Evolutionary conservation across 108 stramenopile species (phyloP), one percentile per base, ranked within the genome.

Genomic region (Heterococcus sp.): DNA sequence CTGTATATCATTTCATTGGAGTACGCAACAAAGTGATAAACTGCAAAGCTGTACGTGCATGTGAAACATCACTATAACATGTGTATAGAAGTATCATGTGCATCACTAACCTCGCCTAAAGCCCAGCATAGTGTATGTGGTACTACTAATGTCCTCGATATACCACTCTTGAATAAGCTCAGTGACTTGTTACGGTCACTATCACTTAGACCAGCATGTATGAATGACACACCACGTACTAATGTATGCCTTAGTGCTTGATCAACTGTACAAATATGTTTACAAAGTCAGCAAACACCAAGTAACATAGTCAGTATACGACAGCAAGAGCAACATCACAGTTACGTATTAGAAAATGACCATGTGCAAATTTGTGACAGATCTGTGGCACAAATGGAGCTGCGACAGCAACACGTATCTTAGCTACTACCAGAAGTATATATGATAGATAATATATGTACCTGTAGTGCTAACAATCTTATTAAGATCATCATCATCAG

Each of bases 51-150:
- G n/a, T n/a, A n/a, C n/a, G n/a, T n/a, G n/a, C n/a, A n/a, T n/a
- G n/a, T n/a, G n/a, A n/a, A n/a, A n/a, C n/a, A n/a, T n/a, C n/a
- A n/a, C n/a, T n/a, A n/a, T n/a, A n/a, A n/a, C n/a, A n/a, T n/a
- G n/a, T n/a, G n/a, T n/a, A n/a, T n/a, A n/a, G n/a, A n/a, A n/a
- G n/a, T n/a, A n/a, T n/a, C n/a, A n/a, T n/a, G n/a, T n/a, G n/a
- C 46, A 58, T 58, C 46, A 58, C 46, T 14, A 14, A 58, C 46
- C 46, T 82, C 81, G 26, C 79, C 85, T 30, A 96, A 38, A 72
- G 90, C 90, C 96, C 96, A 97, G 74, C 93, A 95, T 37, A 95
- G 76, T 32, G 91, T 89, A 27, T 87, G 85, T 8, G 96, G 94
- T 39, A 91, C 92, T 32, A 97, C 93, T n/a, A 99, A 26, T 31